These are phyloP conservation scores for Westerdykella ornata DNA, from an alignment of 2,329 filamentous ascomycete species.

Conservation along the genomic window DNA sequence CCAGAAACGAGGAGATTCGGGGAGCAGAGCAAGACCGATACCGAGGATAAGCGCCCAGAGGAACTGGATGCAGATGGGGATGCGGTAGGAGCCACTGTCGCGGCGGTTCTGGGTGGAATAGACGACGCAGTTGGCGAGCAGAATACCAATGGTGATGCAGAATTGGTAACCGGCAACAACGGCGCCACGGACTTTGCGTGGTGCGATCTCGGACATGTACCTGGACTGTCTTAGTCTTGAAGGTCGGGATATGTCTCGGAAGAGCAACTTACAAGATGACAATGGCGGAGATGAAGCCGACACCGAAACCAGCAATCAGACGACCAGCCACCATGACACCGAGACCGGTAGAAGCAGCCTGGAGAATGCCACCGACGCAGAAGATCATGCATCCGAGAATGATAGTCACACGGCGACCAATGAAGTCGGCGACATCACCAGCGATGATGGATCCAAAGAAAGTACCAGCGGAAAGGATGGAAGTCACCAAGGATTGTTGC, in stretches of 20 bases:
- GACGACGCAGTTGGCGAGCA: slow-evolving; percentile 68
- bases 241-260: background rate
- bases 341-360: slow-evolving; percentile 55
- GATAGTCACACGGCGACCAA: slow-evolving; percentile 60
- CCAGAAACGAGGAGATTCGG: slow-evolving; percentile 80
- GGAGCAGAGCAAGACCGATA: slow-evolving; percentile 65
- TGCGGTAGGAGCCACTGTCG: slow-evolving; percentile 64
- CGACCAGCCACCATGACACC: slow-evolving; percentile 63
- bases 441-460: slow-evolving; percentile 64
- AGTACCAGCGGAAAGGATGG: slow-evolving; percentile 69
- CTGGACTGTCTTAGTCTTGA: slow-evolving; percentile 13
- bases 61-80: slow-evolving; percentile 76
- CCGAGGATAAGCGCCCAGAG: slow-evolving; percentile 73
- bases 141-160: slow-evolving; percentile 72
- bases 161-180: slow-evolving; percentile 77
- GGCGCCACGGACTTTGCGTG: slow-evolving; percentile 65
- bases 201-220: slow-evolving; percentile 80
- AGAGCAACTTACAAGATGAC: slow-evolving; percentile 43
- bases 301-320: slow-evolving; percentile 67
- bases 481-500: slow-evolving; percentile 57
- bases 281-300: slow-evolving; percentile 63
- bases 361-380: slow-evolving; percentile 48
- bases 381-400: slow-evolving; percentile 59
- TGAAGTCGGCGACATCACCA: slow-evolving; percentile 54
- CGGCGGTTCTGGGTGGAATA: slow-evolving; percentile 61